Evolutionary conservation across 768 basidiomycete genomes (phyloP).

Genomic region (Cystoderma amianthinum): DNA sequence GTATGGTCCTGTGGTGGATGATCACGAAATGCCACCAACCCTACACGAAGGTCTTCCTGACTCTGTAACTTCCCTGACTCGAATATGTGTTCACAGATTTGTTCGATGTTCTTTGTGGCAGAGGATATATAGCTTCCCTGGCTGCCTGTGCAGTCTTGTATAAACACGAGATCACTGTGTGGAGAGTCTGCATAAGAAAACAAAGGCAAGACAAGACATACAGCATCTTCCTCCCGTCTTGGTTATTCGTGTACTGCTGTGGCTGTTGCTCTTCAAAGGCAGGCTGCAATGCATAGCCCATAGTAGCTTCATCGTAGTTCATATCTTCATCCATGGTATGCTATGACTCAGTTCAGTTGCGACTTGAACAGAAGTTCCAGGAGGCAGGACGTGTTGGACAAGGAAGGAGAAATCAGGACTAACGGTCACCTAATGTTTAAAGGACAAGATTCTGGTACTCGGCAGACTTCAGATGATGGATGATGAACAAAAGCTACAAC

Average conservation of each 20-base stretch:
- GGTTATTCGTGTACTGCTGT: slow-evolving; percentile 22
- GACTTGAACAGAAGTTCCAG: slow-evolving; percentile 9
- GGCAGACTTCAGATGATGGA: not conserved
- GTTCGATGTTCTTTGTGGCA: slow-evolving; percentile 93
- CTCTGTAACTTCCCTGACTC: slow-evolving; percentile 88
- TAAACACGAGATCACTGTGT: slow-evolving; percentile 86
- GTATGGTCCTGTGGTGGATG: slow-evolving; percentile 97
- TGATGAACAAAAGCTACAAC: not conserved
- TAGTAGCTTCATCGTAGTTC: slow-evolving; percentile 47
- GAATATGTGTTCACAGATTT: slow-evolving; percentile 92
- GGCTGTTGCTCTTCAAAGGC: slow-evolving; percentile 27
- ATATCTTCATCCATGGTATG: slow-evolving; percentile 75
- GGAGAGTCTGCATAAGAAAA: not conserved
- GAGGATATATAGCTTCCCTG: slow-evolving; percentile 89
- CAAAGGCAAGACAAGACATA: slow-evolving; percentile 17
- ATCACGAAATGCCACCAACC: slow-evolving; percentile 91
- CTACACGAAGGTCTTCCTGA: slow-evolving; percentile 84
- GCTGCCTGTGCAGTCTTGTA: slow-evolving; percentile 92
- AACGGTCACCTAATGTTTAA: not conserved
- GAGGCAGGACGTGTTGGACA: not conserved
- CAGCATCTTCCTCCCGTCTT: slow-evolving; percentile 65
- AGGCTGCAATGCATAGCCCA: slow-evolving; percentile 22
- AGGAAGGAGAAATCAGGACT: not conserved
- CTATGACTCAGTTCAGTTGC: slow-evolving; percentile 10
- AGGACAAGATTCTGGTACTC: not conserved